phyloP scores from a whole-genome alignment of 1,139 yeast species.

The Scheffersomyces insectosa region DNA sequence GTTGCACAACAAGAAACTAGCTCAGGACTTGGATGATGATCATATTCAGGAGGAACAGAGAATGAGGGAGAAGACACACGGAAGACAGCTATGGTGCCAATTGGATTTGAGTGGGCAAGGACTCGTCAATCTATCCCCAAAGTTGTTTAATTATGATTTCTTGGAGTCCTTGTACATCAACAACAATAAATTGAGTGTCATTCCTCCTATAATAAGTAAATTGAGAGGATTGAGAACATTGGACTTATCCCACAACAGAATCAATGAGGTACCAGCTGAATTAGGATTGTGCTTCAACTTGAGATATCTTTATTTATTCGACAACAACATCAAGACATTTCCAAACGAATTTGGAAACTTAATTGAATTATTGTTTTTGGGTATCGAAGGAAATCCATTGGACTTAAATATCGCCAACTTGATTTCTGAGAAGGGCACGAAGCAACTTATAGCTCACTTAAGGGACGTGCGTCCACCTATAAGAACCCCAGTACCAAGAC shows the following conservation, averaged over 20 bases:
- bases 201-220: conserved; percentile 72
- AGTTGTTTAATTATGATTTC: conserved; percentile 78
- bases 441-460: conserved; percentile 74
- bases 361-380: conserved; percentile 81
- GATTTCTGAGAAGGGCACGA: conserved; percentile 80
- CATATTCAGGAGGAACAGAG: conserved; percentile 77
- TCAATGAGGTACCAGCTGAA: conserved; percentile 74
- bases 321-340: conserved; percentile 71
- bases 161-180: conserved; percentile 84
- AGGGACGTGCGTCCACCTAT: conserved; percentile 80
- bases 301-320: conserved; percentile 82
- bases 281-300: conserved; percentile 81
- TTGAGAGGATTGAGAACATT: conserved; percentile 77
- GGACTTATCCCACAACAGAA: conserved; percentile 78
- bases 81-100: conserved; percentile 90
- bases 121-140: conserved; percentile 65
- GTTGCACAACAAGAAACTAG: conserved; percentile 62
- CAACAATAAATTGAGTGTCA: conserved; percentile 70
- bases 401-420: conserved; percentile 65
- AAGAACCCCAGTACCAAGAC: conserved; percentile 68
- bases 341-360: conserved; percentile 88
- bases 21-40: conserved; percentile 64
- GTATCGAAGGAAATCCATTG: conserved; percentile 91
- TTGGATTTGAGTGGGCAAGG: conserved; percentile 93
- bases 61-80: conserved; percentile 67